These are phyloP conservation scores for Suillus fuscotomentosus DNA, from an alignment of 768 basidiomycete species.

Conservation along the genomic window DNA sequence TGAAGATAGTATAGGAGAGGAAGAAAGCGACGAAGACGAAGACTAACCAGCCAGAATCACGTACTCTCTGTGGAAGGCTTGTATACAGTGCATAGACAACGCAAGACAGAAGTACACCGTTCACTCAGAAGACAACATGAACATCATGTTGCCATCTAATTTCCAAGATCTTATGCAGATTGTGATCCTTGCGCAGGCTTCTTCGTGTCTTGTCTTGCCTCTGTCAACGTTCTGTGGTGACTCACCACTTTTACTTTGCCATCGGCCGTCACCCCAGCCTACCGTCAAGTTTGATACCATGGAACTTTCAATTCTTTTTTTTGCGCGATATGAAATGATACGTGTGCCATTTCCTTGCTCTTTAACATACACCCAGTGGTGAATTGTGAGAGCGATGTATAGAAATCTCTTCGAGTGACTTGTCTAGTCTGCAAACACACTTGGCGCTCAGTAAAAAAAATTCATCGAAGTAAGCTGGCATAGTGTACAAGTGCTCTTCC, in stretches of 20 bases:
- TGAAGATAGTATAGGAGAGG: conserved; percentile 18
- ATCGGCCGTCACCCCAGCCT: conserved; percentile 46
- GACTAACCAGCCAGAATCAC: conserved; percentile 3
- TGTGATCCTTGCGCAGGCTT: conserved; percentile 62
- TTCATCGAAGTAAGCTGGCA: background rate
- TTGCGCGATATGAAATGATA: conserved; percentile 94
- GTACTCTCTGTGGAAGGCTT: background rate
- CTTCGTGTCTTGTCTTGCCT: conserved; percentile 64
- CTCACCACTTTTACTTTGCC: conserved; percentile 70
- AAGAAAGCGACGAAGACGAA: conserved; percentile 12
- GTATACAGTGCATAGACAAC: conserved; percentile 2
- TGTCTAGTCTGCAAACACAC: background rate
- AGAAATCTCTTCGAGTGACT: background rate
- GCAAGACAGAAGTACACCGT: background rate
- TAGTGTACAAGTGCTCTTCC: background rate
- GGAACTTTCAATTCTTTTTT: conserved; percentile 35
- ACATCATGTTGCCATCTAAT: conserved; percentile 56
- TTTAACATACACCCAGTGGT: conserved; percentile 66
- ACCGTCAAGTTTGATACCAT: conserved; percentile 49
- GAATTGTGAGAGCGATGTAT: background rate
- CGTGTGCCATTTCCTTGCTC: conserved; percentile 89
- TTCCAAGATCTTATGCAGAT: conserved; percentile 78
- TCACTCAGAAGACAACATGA: conserved; percentile 1
- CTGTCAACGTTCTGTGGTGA: conserved; percentile 72
- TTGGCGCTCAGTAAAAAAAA: background rate